phyloP scores from a whole-genome alignment of 495 filamentous ascomycete genomes.

The Daldinia bambusicola region DNA sequence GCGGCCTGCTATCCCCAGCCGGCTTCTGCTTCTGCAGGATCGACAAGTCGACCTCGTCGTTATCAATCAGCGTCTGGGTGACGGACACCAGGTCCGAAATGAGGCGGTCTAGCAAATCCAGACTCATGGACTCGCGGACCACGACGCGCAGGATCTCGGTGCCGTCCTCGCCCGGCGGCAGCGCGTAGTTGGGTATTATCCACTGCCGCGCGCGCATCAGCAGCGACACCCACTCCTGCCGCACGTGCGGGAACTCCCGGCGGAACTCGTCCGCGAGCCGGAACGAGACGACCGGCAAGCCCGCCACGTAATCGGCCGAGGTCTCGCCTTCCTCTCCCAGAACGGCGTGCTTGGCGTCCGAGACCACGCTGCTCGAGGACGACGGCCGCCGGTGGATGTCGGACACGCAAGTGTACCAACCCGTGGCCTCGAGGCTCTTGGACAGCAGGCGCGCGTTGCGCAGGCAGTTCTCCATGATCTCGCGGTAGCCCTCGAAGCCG shows the following conservation, averaged over 20 bases:
- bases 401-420: slow-evolving; percentile 76
- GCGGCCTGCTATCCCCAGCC: slow-evolving; percentile 34
- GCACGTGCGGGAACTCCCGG: slow-evolving; percentile 68
- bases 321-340: slow-evolving; percentile 54
- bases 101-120: slow-evolving; percentile 72
- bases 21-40: slow-evolving; percentile 54
- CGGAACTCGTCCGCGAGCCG: slow-evolving; percentile 71
- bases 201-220: slow-evolving; percentile 75
- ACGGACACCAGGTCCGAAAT: slow-evolving; percentile 66
- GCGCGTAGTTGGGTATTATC: slow-evolving; percentile 79
- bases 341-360: slow-evolving; percentile 50
- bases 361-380: slow-evolving; percentile 19
- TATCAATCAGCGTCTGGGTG: slow-evolving; percentile 66
- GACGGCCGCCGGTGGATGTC: slow-evolving; percentile 70
- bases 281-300: slow-evolving; percentile 78
- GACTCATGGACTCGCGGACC: slow-evolving; percentile 73
- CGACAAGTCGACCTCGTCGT: slow-evolving; percentile 59
- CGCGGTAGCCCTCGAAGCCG: slow-evolving; percentile 71
- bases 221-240: slow-evolving; percentile 72
- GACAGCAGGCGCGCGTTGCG: slow-evolving; percentile 73
- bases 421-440: slow-evolving; percentile 72
- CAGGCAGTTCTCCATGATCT: slow-evolving; percentile 78
- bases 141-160: slow-evolving; percentile 78
- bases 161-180: slow-evolving; percentile 70
- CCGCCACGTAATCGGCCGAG: slow-evolving; percentile 71